Evolutionary conservation across 2,329 filamentous ascomycete species (phyloP).

Genomic region (Verticillium isaacii): DNA sequence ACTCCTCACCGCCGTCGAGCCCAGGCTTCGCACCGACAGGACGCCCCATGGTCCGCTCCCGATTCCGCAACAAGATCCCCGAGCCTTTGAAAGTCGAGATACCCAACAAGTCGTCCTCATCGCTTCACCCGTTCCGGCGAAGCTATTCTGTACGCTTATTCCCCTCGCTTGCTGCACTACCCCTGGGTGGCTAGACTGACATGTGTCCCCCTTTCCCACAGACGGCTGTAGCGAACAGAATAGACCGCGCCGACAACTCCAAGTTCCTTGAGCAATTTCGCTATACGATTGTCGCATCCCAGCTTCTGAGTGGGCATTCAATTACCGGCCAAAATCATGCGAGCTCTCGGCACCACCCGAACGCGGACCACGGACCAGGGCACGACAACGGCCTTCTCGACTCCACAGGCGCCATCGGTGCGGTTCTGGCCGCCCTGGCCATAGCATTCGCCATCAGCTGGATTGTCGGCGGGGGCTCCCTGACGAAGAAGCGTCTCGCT

Average conservation of each 20-base stretch:
- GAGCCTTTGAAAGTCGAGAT: conserved; percentile 38
- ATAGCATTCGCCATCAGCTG: conserved; percentile 72
- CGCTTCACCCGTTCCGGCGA: conserved; percentile 40
- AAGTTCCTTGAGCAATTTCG: conserved; percentile 89
- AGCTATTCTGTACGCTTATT: conserved; percentile 44
- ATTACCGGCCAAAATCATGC: conserved; percentile 37
- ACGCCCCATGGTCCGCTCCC: conserved; percentile 47
- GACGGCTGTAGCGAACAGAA: conserved; percentile 65
- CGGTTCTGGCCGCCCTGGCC: conserved; percentile 59
- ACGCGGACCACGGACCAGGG: conserved; percentile 14
- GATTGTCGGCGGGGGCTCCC: conserved; percentile 47
- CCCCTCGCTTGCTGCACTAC: conserved; percentile 1
- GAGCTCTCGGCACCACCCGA: conserved; percentile 11
- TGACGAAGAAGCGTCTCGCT: conserved; percentile 52
- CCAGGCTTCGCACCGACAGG: conserved; percentile 54
- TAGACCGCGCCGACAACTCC: conserved; percentile 74
- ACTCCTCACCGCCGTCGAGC: conserved; percentile 41
- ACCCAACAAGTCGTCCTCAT: conserved; percentile 29
- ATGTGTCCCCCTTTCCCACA: conserved; percentile 24
- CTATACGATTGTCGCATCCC: conserved; percentile 88
- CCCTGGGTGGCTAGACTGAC: conserved; percentile 10
- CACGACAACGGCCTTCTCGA: conserved; percentile 27
- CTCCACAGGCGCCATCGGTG: conserved; percentile 45
- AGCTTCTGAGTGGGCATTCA: conserved; percentile 71
- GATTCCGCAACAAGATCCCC: conserved; percentile 45